phyloP scores from a whole-genome alignment of 257 asterid genomes.

The Lavandula angustifolia region DNA sequence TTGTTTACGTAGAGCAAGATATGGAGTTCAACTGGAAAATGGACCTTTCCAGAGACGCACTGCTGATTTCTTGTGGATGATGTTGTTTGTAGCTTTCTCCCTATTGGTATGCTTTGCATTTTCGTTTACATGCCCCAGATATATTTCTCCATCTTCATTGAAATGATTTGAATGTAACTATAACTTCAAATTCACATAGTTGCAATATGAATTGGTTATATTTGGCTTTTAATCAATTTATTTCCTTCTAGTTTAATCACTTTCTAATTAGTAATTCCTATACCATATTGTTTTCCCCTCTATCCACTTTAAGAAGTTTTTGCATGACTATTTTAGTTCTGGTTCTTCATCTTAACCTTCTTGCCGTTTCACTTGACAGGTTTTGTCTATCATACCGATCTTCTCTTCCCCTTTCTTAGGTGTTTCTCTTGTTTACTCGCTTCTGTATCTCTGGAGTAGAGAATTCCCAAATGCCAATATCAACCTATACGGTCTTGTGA shows the following conservation, averaged over 20 bases:
- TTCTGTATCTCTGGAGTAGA: conserved; percentile 93
- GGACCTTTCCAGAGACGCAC: conserved; percentile 91
- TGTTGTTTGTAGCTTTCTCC: conserved; percentile 83
- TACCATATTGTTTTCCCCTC: neutral
- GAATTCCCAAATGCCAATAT: conserved; percentile 84
- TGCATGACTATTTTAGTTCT: conserved; percentile 1
- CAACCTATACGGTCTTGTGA: conserved; percentile 83
- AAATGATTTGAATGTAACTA: conserved; percentile 18
- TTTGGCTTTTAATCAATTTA: neutral
- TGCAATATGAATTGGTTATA: conserved; percentile 1
- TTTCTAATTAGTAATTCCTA: conserved; percentile 4
- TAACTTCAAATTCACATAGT: conserved; percentile 5
- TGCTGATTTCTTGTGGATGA: conserved; percentile 99
- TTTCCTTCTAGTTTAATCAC: neutral
- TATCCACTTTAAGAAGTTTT: conserved; percentile 12
- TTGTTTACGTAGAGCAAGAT: conserved; percentile 74
- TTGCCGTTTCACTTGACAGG: conserved; percentile 46
- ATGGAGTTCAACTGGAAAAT: conserved; percentile 91
- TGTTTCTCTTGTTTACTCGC: conserved; percentile 94
- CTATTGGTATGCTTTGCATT: conserved; percentile 50
- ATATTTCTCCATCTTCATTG: conserved; percentile 5
- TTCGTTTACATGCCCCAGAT: conserved; percentile 12
- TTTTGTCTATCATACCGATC: conserved; percentile 68
- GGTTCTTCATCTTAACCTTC: conserved; percentile 10
- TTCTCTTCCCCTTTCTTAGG: conserved; percentile 73